phyloP scores from a whole-genome alignment of 352 stramenopile species.

The Poterioochromonas sp. region DNA sequence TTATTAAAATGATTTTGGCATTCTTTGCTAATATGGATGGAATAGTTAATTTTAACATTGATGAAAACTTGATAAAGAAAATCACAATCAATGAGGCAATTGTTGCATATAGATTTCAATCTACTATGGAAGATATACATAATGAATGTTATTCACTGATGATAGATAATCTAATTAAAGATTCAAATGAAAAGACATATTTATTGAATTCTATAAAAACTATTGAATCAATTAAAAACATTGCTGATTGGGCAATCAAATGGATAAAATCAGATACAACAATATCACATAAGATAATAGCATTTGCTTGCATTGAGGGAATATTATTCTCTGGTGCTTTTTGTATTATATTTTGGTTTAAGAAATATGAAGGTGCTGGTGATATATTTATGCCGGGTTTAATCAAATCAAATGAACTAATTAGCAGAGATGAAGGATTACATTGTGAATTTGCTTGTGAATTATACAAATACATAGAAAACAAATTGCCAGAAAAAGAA shows the following conservation, averaged over 20 bases:
- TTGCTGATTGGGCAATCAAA: conserved; percentile 89
- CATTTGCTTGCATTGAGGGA: conserved; percentile 93
- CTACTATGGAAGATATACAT: conserved; percentile 99
- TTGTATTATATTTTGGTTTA: conserved; percentile 98
- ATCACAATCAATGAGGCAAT: conserved; percentile 90
- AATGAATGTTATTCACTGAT: conserved; percentile 97
- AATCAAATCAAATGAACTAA: conserved; percentile 97
- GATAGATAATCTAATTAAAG: conserved; percentile 99
- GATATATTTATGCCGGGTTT: conserved; percentile 98
- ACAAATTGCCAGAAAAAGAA: conserved; percentile 80
- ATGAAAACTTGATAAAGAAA: conserved; percentile 95
- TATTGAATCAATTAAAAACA: conserved; percentile 91
- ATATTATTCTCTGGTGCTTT: conserved; percentile 99
- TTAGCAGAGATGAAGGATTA: conserved; percentile 92
- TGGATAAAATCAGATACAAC: conserved; percentile 85
- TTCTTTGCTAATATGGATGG: conserved; percentile 97
- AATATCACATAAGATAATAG: conserved; percentile 91
- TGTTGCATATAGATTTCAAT: conserved; percentile 99
- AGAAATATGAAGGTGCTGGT: conserved; percentile 96
- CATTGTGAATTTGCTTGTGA: conserved; percentile 98
- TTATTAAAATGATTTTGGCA: conserved; percentile 92
- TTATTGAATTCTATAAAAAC: conserved; percentile 95
- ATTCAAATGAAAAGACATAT: conserved; percentile 78
- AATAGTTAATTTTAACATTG: conserved; percentile 98
- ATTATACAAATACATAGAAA: conserved; percentile 93